These are phyloP conservation scores for Melaleuca alternifolia DNA, from an alignment of 345 rosid species.

Conservation along the genomic window DNA sequence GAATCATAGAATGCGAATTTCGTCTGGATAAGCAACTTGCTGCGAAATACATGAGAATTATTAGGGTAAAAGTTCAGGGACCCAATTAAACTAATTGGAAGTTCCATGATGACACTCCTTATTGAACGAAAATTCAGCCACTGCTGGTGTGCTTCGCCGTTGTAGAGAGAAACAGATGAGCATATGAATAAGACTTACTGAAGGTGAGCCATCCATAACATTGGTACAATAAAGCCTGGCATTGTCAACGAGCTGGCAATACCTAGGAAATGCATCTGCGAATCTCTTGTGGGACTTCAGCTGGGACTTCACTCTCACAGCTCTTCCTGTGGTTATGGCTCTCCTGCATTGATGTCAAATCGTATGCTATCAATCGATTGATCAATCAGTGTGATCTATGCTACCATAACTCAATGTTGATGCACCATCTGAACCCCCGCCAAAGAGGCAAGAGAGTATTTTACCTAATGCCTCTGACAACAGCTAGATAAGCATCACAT, in stretches of 20 bases:
- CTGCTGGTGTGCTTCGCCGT: accelerated
- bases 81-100: not conserved
- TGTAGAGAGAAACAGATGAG: not conserved
- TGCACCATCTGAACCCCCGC: not conserved
- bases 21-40: not conserved
- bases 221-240: conserved; percentile 84
- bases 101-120: not conserved
- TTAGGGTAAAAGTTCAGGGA: not conserved
- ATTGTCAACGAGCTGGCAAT: conserved; percentile 63
- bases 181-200: conserved; percentile 18
- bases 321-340: conserved; percentile 68
- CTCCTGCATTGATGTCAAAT: conserved; percentile 31
- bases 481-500: conserved; percentile 89
- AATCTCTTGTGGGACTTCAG: conserved; percentile 78
- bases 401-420: not conserved
- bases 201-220: conserved; percentile 59
- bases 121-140: not conserved
- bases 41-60: accelerated
- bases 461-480: conserved; percentile 80
- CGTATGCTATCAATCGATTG: not conserved
- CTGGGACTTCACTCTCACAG: conserved; percentile 81
- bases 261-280: conserved; percentile 66
- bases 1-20: not conserved
- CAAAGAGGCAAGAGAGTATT: not conserved
- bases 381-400: not conserved